These are phyloP conservation scores for Neopestalotiopsis rosae DNA, from an alignment of 2,329 filamentous ascomycete genomes.

Conservation along the genomic window DNA sequence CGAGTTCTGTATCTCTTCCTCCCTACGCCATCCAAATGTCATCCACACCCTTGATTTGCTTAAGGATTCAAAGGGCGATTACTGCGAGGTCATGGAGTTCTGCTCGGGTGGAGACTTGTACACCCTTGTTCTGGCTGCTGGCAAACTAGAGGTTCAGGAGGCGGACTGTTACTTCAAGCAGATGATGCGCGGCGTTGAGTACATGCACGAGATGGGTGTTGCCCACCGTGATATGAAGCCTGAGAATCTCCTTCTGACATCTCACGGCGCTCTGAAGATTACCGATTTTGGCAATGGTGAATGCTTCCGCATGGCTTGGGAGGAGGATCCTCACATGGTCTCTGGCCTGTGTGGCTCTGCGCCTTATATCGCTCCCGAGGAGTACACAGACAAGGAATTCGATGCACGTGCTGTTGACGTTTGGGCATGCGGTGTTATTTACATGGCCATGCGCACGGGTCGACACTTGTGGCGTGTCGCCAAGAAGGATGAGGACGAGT, in stretches of 20 bases:
- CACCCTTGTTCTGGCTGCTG: constrained; percentile 87
- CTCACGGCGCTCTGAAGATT: constrained; percentile 91
- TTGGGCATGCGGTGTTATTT: constrained; percentile 98
- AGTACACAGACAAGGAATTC: constrained; percentile 94
- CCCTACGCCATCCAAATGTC: constrained; percentile 93
- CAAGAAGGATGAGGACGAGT: constrained; percentile 96
- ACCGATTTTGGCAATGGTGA: constrained; percentile 99
- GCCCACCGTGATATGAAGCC: constrained; percentile 96
- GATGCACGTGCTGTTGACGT: constrained; percentile 97
- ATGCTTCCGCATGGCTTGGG: constrained; percentile 99
- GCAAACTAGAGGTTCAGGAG: constrained; percentile 89
- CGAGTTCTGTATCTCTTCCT: constrained; percentile 98
- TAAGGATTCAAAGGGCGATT: constrained; percentile 95
- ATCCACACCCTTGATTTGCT: constrained; percentile 96
- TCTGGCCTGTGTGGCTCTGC: constrained; percentile 95
- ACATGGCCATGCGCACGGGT: constrained; percentile 99
- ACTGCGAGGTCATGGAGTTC: constrained; percentile 99
- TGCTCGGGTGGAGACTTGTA: constrained; percentile 96
- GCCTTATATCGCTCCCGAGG: constrained; percentile 96
- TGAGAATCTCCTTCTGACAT: constrained; percentile 93
- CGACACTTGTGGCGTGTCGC: constrained; percentile 97
- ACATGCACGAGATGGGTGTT: constrained; percentile 99
- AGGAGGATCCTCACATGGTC: constrained; percentile 97
- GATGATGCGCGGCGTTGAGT: constrained; percentile 98
- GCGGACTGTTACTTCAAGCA: constrained; percentile 99